Base-by-base conservation (phyloP, 192 early-diverging fungal genomes). In the Rhizophagus sp. region DNA sequence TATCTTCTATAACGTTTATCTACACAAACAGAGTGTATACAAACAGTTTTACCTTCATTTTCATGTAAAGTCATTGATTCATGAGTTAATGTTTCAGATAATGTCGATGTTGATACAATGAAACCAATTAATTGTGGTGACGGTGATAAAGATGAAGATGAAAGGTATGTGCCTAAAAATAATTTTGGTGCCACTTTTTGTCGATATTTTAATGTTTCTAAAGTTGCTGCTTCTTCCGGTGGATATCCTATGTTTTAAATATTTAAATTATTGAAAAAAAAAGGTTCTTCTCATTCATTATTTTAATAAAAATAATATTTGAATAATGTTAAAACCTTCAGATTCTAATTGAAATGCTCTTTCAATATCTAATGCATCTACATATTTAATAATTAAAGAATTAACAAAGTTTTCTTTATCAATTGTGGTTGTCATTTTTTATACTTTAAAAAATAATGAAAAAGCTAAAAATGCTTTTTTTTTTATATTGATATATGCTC, bases 21-120 rank as follows among this genome's bases (percentile, higher is more conserved):
- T 2, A 92, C 89, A 62, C 91, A 92, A 13, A 93, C 92, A 22
- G 90, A 91, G 74, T 94, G 93, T 22, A 94, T 82, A 75, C 91
- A 93, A 15, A 90, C 90, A 1, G 89, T 92, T 17, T 70, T 78
- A 1, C 93, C 93, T 22, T 82, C 79, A 8, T 86, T 84, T 39
- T 94, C 90, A 81, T 94, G 90, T 1, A 41, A 66, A 4, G 78
- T 69, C 93, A 94, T 93, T 57, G 93, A 92, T 41, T 76, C 85
- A 73, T 93, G 88, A 9, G 92, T 93, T 0, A 94, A 81, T 13
- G 85, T 77, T 9, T 83, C 63, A 8, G 79, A 73, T 4, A 34
- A 50, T 0, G 85, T 79, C 34, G 88, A 84, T 2, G 93, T 94
- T 13, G 87, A 85, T 70, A 89, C 87, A 62, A 93, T 83, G 70